phyloP scores from a whole-genome alignment of 2,329 filamentous ascomycete genomes.

The Phialophora verrucosa region DNA sequence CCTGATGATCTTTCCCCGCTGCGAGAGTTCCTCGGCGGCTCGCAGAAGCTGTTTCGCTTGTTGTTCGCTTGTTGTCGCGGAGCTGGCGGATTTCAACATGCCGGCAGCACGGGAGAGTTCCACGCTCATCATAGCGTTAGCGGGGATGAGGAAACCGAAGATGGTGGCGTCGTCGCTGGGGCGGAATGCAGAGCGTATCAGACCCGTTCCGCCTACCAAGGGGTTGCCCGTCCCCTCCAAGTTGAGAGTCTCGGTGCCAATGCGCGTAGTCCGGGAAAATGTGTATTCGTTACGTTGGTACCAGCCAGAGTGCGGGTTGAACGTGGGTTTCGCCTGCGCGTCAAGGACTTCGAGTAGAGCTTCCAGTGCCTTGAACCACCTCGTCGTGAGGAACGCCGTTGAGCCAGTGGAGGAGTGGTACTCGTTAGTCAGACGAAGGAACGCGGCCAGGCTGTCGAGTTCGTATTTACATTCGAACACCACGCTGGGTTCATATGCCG shows the following conservation, averaged over 20 bases:
- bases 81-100: constrained; percentile 62
- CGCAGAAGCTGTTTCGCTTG: constrained; percentile 41
- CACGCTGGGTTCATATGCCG: constrained; percentile 77
- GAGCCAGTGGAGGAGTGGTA: constrained; percentile 82
- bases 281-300: constrained; percentile 80
- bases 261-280: constrained; percentile 79
- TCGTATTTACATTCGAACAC: constrained; percentile 99
- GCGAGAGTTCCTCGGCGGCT: constrained; percentile 56
- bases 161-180: constrained; percentile 96
- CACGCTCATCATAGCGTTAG: constrained; percentile 94
- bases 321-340: constrained; percentile 80
- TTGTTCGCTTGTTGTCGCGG: constrained; percentile 7
- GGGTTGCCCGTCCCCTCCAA: constrained; percentile 89
- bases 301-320: constrained; percentile 68
- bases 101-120: constrained; percentile 77
- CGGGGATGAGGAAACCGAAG: constrained; percentile 90
- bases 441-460: constrained; percentile 91
- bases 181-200: constrained; percentile 89
- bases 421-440: constrained; percentile 82
- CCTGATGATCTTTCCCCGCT: constrained; percentile 69
- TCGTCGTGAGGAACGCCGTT: constrained; percentile 74
- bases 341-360: constrained; percentile 75
- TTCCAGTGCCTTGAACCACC: constrained; percentile 80
- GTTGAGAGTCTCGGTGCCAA: constrained; percentile 87
- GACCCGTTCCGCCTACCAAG: constrained; percentile 78